phyloP scores from a whole-genome alignment of 1,284 basidiomycete species.

The Puccinia coronata region DNA sequence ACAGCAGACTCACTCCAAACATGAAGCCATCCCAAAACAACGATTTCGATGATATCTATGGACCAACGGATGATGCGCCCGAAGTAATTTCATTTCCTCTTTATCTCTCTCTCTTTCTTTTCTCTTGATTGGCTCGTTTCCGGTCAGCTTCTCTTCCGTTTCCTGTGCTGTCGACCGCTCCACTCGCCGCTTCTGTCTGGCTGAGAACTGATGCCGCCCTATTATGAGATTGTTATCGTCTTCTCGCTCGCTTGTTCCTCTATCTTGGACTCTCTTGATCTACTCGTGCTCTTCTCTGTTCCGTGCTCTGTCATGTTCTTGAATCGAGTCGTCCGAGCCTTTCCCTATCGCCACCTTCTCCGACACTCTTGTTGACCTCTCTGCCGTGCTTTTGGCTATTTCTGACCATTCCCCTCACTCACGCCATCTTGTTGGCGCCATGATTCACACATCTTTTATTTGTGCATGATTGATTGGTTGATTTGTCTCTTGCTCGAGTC shows the following conservation, averaged over 20 bases:
- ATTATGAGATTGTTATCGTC: neutral
- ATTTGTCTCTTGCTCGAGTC: neutral
- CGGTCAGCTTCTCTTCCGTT: too few species aligned
- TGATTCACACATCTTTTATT: neutral
- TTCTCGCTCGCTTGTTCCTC: neutral
- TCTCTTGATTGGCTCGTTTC: neutral
- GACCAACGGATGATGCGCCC: conserved; percentile 42
- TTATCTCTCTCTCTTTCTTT: conserved; percentile 4
- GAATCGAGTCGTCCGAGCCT: neutral
- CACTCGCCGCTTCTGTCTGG: too few species aligned
- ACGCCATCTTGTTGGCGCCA: neutral
- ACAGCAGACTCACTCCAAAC: too few species aligned
- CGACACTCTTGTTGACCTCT: neutral
- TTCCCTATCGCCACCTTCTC: neutral
- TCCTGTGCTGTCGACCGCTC: too few species aligned
- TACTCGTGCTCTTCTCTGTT: neutral
- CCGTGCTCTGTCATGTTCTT: neutral
- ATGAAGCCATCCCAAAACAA: neutral
- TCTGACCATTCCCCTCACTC: neutral
- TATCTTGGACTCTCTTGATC: conserved; percentile 12
- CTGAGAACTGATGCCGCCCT: too few species aligned
- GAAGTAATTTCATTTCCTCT: conserved; percentile 30
- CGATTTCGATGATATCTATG: conserved; percentile 47
- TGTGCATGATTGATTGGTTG: neutral
- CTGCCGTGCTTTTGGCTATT: neutral